Evolutionary conservation across 164 flowering plant genomes (phyloP).

Genomic region (Taxillus chinensis): DNA sequence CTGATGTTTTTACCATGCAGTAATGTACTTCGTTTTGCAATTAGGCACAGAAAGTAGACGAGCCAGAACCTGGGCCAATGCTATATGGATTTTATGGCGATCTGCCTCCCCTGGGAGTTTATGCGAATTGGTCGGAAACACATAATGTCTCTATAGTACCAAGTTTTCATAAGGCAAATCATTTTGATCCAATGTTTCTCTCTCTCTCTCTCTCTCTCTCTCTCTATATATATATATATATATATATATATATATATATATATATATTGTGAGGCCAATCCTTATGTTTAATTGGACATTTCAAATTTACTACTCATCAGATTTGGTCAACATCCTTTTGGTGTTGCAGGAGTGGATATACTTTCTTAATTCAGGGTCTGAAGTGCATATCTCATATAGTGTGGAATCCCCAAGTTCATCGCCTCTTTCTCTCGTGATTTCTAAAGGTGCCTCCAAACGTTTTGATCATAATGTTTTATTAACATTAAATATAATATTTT

Average conservation of each 20-base stretch:
- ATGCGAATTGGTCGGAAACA: conserved; percentile 36
- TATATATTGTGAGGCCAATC: not conserved
- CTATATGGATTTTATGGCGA: conserved; percentile 39
- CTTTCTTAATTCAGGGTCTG: conserved; percentile 47
- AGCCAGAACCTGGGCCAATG: conserved; percentile 24
- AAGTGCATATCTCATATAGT: conserved; percentile 34
- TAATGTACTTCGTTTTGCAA: conserved; percentile 6
- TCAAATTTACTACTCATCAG: conserved; percentile 1
- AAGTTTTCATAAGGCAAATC: conserved; percentile 34
- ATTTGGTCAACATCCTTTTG: conserved; percentile 1
- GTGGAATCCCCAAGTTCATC: conserved; percentile 26
- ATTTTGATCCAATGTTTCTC: not conserved
- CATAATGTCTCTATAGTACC: conserved; percentile 23
- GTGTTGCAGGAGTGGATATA: conserved; percentile 51
- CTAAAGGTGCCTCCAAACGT: conserved; percentile 26
- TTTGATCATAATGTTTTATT: not conserved
- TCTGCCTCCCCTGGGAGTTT: conserved; percentile 37
- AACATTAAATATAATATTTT: too few relatives aligned
- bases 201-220: too few relatives aligned
- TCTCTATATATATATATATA: too few relatives aligned
- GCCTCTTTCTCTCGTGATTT: conserved; percentile 41
- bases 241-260: too few relatives aligned
- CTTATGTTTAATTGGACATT: not conserved
- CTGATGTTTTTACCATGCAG: not conserved
- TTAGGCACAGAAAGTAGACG: conserved; percentile 32